A percentile compares a stretch with the other conserved stretches of the same genome.
Conservation (phyloP, 495 filamentous ascomycete species). For the Viridothelium virens region DNA sequence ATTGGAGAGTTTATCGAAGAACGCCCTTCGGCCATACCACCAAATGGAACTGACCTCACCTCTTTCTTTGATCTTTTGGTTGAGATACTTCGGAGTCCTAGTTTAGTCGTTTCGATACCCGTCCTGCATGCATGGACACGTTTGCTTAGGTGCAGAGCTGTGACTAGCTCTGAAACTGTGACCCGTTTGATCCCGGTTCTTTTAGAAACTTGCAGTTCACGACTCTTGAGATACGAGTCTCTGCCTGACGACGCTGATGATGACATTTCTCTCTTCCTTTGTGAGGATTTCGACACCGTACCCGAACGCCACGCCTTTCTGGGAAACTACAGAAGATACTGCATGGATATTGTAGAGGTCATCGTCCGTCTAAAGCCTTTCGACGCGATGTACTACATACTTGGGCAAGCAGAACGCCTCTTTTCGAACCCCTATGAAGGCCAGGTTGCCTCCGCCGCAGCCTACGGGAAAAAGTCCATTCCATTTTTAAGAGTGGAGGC, state of each 20-base stretch:
- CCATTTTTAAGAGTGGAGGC: constrained; percentile 75
- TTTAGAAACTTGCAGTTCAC: constrained; percentile 67
- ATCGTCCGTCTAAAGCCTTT: constrained; percentile 71
- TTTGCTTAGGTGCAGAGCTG: constrained; percentile 57
- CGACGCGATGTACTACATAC: constrained; percentile 80
- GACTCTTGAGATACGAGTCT: constrained; percentile 75
- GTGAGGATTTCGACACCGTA: constrained; percentile 89
- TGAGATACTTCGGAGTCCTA: constrained; percentile 70
- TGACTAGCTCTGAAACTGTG: constrained; percentile 59
- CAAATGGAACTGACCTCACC: constrained; percentile 57
- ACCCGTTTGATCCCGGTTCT: constrained; percentile 62
- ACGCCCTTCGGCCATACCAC: constrained; percentile 51
- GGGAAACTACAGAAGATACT: constrained; percentile 93
- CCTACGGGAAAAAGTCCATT: constrained; percentile 72
- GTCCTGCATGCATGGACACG: constrained; percentile 83
- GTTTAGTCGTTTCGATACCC: constrained; percentile 86
- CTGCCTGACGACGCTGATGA: constrained; percentile 74
- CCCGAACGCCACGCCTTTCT: constrained; percentile 94
- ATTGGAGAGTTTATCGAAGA: constrained; percentile 76
- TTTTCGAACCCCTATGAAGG: constrained; percentile 68
- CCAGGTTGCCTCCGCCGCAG: constrained; percentile 57
- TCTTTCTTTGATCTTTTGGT: constrained; percentile 74
- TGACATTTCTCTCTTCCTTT: constrained; percentile 68
- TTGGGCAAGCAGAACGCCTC: constrained; percentile 64
- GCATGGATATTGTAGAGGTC: constrained; percentile 71